Evolutionary conservation across 805 yeast species (phyloP), one percentile per base, ranked within the genome.

Genomic region (Zygotorulaspora danielsina): DNA sequence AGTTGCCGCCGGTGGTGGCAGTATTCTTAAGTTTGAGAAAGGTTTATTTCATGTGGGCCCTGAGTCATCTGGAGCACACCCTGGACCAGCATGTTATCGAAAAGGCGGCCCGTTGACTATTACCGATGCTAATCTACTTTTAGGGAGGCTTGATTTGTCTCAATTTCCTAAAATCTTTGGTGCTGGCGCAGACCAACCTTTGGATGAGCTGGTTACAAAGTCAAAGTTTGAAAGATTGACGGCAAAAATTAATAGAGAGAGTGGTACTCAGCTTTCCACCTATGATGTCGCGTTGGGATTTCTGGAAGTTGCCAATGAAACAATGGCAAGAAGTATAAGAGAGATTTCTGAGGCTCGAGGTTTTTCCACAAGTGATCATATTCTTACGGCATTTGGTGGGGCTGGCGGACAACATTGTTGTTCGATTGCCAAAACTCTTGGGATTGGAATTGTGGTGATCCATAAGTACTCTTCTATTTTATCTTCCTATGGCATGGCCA

Each of bases 381-480:
- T 80, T 41, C 64, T 86, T 41, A 90, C 88, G 1, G 73, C 89
- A 2, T 86, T 86, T 64, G 96, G 96, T 35, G 96, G 96, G 34
- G 94, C 94, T 20, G 96, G 95, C 37, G 95, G 95, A 7, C 96
- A 86, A 63, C 88, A 84, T 61, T 88, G 90, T 2, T 78, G 75
- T 37, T 78, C 83, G 8, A 78, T 87, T 29, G 94, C 95, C 1
- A 69, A 74, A 39, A 70, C 73, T 18, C 67, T 86, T 46, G 87
- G 87, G 6, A 81, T 86, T 34, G 58, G 67, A 10, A 74, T 76
- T 16, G 83, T 87, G 5, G 61, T 84, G 19, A 78, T 83, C 20
- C 95, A 86, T 62, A 74, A 80, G 55, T 83, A 84, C 59, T 84
- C 95, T 2, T 84, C 95, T 0, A 76, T 86, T 28, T 65, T 86